A percentile compares a stretch with the other conserved stretches of the same genome.
These are phyloP conservation scores for Sclerotinia spermophila DNA, from an alignment of 2,329 filamentous ascomycete species.

Conservation along the genomic window DNA sequence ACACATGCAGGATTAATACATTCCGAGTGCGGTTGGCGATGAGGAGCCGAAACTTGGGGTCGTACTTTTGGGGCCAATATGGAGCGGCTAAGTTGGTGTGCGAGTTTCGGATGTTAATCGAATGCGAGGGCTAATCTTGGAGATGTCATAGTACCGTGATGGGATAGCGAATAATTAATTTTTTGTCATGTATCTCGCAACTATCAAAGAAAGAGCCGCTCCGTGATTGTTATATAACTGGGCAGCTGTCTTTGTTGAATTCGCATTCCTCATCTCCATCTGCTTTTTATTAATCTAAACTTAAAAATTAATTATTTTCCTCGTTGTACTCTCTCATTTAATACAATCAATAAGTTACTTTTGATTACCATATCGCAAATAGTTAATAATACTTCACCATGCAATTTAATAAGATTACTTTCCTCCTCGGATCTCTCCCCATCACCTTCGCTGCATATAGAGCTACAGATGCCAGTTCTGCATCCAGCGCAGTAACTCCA, in stretches of 20 bases:
- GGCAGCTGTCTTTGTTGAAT: neutral
- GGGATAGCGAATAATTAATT: neutral
- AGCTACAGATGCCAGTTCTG: slow-evolving; percentile 10
- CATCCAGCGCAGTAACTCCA: slow-evolving; percentile 22
- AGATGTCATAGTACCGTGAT: neutral
- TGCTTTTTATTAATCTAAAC: neutral
- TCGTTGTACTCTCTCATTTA: neutral
- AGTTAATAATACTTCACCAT: slow-evolving; percentile 26
- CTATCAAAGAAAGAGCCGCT: neutral
- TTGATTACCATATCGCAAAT: neutral
- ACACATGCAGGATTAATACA: neutral
- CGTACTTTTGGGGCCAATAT: neutral
- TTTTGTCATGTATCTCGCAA: neutral
- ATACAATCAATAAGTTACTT: neutral
- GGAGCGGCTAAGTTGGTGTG: neutral
- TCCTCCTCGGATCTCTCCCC: slow-evolving; percentile 26
- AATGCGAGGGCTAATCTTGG: neutral
- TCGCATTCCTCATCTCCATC: neutral
- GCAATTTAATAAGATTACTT: slow-evolving; percentile 32
- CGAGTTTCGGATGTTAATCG: neutral
- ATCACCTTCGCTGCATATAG: slow-evolving; percentile 27
- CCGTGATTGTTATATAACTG: slow-evolving; percentile 1
- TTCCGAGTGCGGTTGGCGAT: neutral
- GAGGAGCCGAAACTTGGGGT: slow-evolving; percentile 9
- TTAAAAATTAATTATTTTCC: neutral